phyloP scores from a whole-genome alignment of 768 basidiomycete species.

The Kwoniella bestiolae region DNA sequence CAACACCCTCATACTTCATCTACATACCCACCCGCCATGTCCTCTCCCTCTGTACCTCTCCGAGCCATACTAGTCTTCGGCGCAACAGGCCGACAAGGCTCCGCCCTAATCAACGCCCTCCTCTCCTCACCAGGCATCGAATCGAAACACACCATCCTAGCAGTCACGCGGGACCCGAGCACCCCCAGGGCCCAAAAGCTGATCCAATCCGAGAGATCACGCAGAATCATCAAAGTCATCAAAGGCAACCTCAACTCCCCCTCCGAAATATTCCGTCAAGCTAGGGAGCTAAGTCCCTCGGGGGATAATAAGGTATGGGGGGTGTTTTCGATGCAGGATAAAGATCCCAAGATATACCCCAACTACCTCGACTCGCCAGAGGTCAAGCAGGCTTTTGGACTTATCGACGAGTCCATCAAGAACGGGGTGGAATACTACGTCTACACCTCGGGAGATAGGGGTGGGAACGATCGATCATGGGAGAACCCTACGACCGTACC shows the following conservation, averaged over 20 bases:
- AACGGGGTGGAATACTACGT: conserved; percentile 9
- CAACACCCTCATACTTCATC: too few relatives aligned
- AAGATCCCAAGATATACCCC: background rate
- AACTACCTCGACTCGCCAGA: background rate
- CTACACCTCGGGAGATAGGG: conserved; percentile 19
- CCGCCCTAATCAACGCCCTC: conserved; percentile 1
- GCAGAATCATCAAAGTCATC: conserved; percentile 1
- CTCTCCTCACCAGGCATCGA: background rate
- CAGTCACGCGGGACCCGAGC: conserved; percentile 13
- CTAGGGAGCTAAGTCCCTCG: background rate
- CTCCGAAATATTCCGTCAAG: background rate
- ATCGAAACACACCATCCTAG: background rate
- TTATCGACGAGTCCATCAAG: conserved; percentile 18
- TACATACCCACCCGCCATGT: too few relatives aligned
- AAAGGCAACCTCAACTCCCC: conserved; percentile 10
- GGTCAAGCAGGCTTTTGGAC: conserved; percentile 8
- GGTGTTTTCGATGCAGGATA: conserved; percentile 17
- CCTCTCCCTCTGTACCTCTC: too few relatives aligned
- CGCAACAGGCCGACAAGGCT: conserved; percentile 14
- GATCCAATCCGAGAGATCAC: background rate
- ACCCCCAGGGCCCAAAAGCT: conserved; percentile 1
- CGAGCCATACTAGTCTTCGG: background rate
- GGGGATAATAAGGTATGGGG: conserved; percentile 14
- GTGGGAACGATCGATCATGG: conserved; percentile 11
- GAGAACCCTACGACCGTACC: conserved; percentile 8